These are phyloP conservation scores for Candida bentonensis DNA, from an alignment of 805 yeast species.

Conservation along the genomic window DNA sequence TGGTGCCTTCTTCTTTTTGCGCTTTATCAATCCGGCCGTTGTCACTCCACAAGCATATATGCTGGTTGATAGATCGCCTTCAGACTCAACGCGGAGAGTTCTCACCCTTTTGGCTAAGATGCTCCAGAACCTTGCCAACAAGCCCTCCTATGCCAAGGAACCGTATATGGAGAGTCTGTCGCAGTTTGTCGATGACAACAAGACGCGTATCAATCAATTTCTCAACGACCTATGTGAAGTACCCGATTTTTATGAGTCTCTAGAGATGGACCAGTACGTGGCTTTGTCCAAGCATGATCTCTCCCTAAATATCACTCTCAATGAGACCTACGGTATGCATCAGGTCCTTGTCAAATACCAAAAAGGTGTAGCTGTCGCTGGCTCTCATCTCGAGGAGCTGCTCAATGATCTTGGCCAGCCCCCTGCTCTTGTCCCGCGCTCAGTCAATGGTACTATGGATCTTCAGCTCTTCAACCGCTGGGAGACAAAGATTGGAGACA, in stretches of 20 bases:
- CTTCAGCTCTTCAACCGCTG: conserved; percentile 21
- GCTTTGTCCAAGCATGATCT: conserved; percentile 23
- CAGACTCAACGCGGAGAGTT: conserved; percentile 41
- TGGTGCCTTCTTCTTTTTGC: conserved; percentile 73
- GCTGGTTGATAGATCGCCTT: conserved; percentile 22
- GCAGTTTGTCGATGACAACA: conserved; percentile 17
- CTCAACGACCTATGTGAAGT: conserved; percentile 25
- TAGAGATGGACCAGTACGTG: conserved; percentile 26
- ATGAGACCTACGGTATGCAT: conserved; percentile 24
- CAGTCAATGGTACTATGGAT: conserved; percentile 17
- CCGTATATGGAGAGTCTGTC: conserved; percentile 18
- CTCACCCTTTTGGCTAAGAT: conserved; percentile 70
- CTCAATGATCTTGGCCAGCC: conserved; percentile 19
- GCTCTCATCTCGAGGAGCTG: conserved; percentile 13
- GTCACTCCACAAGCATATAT: conserved; percentile 64
- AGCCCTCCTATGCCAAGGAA: conserved; percentile 49
- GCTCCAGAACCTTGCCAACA: conserved; percentile 78
- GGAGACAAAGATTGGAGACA: conserved; percentile 19
- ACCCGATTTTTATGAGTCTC: conserved; percentile 25
- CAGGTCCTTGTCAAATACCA: conserved; percentile 20
- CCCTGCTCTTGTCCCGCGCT: conserved; percentile 18
- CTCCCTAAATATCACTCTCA: conserved; percentile 19
- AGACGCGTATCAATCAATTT: conserved; percentile 18
- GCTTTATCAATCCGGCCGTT: conserved; percentile 78
- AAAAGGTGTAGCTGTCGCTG: conserved; percentile 6